phyloP scores from a whole-genome alignment of 2,329 filamentous ascomycete species.

The Pseudogymnoascus sp. region DNA sequence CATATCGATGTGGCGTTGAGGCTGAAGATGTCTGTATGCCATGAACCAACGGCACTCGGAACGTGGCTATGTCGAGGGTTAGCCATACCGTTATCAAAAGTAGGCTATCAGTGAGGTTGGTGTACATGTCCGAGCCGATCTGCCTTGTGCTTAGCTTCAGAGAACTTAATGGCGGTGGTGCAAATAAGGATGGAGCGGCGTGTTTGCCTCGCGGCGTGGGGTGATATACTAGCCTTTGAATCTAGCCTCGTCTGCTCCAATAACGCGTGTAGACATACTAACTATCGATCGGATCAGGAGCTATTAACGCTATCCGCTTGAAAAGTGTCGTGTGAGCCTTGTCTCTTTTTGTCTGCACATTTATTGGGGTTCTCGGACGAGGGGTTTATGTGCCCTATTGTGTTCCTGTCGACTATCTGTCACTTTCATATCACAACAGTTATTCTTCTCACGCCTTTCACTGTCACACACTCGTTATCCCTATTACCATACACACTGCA shows the following conservation, averaged over 20 bases:
- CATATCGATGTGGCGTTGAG: not conserved
- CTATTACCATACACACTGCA: not conserved
- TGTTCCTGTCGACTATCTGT: not conserved
- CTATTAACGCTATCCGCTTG: not conserved
- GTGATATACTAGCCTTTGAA: not conserved
- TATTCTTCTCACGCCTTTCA: not conserved
- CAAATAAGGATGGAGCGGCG: not conserved
- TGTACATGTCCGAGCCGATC: not conserved
- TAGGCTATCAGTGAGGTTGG: not conserved
- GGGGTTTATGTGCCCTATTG: not conserved
- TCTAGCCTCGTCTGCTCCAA: not conserved
- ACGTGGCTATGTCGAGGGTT: not conserved
- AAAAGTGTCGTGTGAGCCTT: not conserved
- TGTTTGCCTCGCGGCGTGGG: not conserved
- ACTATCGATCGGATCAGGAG: not conserved
- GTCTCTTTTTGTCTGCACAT: not conserved
- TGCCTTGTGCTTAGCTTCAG: not conserved
- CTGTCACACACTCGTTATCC: too few relatives aligned
- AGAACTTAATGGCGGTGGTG: not conserved
- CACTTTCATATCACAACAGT: not conserved
- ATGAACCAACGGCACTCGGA: not conserved
- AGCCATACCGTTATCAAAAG: not conserved
- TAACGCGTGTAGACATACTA: not conserved
- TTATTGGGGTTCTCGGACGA: not conserved
- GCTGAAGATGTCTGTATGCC: not conserved